These are phyloP conservation scores for Chlorella sorokiniana DNA, from an alignment of 139 green algal genomes.

Conservation along the genomic window DNA sequence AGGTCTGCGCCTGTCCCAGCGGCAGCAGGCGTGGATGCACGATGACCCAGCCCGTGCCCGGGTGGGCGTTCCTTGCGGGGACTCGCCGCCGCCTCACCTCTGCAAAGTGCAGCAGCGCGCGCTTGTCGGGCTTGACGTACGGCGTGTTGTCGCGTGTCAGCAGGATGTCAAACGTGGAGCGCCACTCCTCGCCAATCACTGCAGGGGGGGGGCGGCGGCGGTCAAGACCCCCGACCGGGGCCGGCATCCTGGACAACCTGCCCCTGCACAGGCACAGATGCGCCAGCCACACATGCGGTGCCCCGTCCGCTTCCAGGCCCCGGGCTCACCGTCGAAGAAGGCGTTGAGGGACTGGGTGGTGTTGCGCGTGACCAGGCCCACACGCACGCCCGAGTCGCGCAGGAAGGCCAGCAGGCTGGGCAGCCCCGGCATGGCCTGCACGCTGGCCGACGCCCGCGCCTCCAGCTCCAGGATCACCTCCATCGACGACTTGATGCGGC, in stretches of 20 bases:
- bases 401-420: slow-evolving; percentile 49
- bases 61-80: neutral
- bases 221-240: too few relatives aligned
- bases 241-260: neutral
- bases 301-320: neutral
- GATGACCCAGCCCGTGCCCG: neutral
- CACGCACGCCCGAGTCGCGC: neutral
- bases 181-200: slow-evolving; percentile 64
- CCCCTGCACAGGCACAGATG: neutral
- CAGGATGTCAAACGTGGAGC: slow-evolving; percentile 57
- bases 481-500: slow-evolving; percentile 33
- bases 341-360: slow-evolving; percentile 58
- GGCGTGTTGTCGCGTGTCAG: slow-evolving; percentile 66
- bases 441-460: slow-evolving; percentile 49
- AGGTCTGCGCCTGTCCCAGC: neutral
- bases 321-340: slow-evolving; percentile 59
- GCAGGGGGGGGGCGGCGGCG: neutral
- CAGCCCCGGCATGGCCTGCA: slow-evolving; percentile 53
- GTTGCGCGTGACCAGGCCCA: slow-evolving; percentile 78
- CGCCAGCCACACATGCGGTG: neutral
- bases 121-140: slow-evolving; percentile 76
- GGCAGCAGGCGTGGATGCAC: neutral
- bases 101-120: slow-evolving; percentile 66
- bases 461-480: slow-evolving; percentile 76
- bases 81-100: slow-evolving; percentile 40